Percentiles rank a stretch among this genome's conserved stretches.
Conservation (phyloP, 805 yeast genomes). For the Kodamaea hsintzibuensis region DNA sequence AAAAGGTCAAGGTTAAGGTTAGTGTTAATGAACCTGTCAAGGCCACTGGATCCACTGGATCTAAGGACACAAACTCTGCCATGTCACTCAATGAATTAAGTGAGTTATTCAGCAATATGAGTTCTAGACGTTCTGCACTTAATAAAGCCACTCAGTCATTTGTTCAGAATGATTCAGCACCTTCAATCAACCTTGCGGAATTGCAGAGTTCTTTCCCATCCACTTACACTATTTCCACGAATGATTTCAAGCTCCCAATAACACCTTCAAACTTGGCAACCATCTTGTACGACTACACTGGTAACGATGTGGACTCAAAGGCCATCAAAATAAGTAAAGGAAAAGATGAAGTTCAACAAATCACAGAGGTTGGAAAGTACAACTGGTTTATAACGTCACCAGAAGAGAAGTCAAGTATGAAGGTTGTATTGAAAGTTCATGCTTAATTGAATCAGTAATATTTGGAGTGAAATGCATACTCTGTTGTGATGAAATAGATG, state of each 20-base stretch:
- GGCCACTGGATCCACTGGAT: too few relatives aligned
- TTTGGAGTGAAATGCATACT: too few relatives aligned
- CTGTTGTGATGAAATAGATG: too few relatives aligned
- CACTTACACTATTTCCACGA: constrained; percentile 18
- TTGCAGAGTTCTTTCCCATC: constrained; percentile 32
- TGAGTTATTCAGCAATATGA: constrained; percentile 32
- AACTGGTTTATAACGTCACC: constrained; percentile 26
- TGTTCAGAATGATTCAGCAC: constrained; percentile 18
- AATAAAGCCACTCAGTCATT: constrained; percentile 12
- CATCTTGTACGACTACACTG: constrained; percentile 30
- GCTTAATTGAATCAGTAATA: too few relatives aligned
- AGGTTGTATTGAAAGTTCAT: constrained; percentile 1
- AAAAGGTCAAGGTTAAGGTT: constrained; percentile 10
- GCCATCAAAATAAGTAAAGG: constrained; percentile 21
- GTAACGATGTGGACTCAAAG: constrained; percentile 29
- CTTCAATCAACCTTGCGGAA: constrained; percentile 30
- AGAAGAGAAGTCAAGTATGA: constrained; percentile 19
- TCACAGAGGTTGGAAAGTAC: constrained; percentile 28
- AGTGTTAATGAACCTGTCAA: not conserved
- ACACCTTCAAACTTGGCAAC: constrained; percentile 25
- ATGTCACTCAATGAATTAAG: constrained; percentile 42
- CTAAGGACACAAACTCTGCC: constrained; percentile 18
- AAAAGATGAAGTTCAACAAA: constrained; percentile 14
- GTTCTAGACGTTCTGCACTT: constrained; percentile 5
- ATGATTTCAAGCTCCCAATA: constrained; percentile 25